These are phyloP conservation scores for Blastobotrys arbuscula DNA, from an alignment of 1,139 yeast species.

Conservation along the genomic window DNA sequence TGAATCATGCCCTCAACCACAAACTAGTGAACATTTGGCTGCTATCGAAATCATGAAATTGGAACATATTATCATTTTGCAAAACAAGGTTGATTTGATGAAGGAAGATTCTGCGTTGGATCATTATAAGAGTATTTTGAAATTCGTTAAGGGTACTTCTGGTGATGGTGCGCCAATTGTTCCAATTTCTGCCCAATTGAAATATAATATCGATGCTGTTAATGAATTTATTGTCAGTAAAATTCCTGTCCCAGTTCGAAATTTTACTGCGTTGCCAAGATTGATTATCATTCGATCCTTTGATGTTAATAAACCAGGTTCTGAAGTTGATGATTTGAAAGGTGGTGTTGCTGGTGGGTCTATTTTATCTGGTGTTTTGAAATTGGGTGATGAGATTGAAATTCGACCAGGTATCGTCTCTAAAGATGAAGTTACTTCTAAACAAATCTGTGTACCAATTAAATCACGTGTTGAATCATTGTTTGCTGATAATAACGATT, in stretches of 20 bases:
- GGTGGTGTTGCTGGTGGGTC: conserved; percentile 99
- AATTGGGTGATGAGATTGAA: conserved; percentile 96
- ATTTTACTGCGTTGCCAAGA: conserved; percentile 88
- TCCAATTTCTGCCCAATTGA: conserved; percentile 97
- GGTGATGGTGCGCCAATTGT: conserved; percentile 99
- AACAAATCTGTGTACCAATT: conserved; percentile 93
- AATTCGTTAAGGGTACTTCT: conserved; percentile 93
- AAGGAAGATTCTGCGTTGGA: conserved; percentile 94
- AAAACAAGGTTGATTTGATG: conserved; percentile 98
- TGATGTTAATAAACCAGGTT: conserved; percentile 98
- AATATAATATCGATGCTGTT: conserved; percentile 97
- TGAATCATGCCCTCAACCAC: conserved; percentile 99
- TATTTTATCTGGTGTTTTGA: conserved; percentile 92
- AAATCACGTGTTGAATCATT: conserved; percentile 89
- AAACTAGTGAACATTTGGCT: conserved; percentile 98
- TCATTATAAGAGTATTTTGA: conserved; percentile 86
- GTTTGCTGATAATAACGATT: conserved; percentile 95
- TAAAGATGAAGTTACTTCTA: conserved; percentile 74
- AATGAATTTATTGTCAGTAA: conserved; percentile 93
- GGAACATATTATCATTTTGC: conserved; percentile 92
- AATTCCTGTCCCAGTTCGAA: conserved; percentile 95
- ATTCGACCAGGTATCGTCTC: conserved; percentile 98
- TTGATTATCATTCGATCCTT: conserved; percentile 97
- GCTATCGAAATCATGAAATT: conserved; percentile 99
- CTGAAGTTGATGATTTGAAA: conserved; percentile 92